Evolutionary conservation across 2,329 filamentous ascomycete genomes (phyloP), one percentile per base, ranked within the genome.

Genomic region (Nakataea oryzae): DNA sequence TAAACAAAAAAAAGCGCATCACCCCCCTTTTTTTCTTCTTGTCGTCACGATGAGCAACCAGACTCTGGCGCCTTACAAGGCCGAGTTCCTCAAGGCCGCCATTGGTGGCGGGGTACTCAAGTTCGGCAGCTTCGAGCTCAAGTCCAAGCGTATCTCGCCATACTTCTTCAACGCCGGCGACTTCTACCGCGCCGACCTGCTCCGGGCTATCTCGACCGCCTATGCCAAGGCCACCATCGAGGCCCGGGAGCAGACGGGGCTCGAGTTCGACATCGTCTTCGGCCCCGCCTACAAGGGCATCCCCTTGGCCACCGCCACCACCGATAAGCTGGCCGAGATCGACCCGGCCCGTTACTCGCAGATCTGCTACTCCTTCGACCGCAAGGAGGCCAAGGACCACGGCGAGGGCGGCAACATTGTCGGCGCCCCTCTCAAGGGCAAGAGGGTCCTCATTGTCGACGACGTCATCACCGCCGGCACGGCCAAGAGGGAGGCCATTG

Each of bases 151-250:
- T 70, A 81, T 81, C 69, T 96, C 92, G 14, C 95, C 95, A 55
- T 97, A 97, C 83, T 97, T 97, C 81, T 96, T 97, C 86, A 97
- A 96, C 76, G 92, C 93, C 58, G 92, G 93, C 64, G 86, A 90
- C 70, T 96, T 97, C 77, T 91, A 95, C 81, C 87, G 87, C 61
- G 89, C 88, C 27, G 82, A 87, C 65, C 84, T 96, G 32, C 85
- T 96, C 66, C 84, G 83, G 65, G 86, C 91, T 62, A 90, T 96
- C 68, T 85, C 89, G 61, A 83, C 86, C 54, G 92, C 93, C 63
- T 97, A 93, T 75, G 93, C 93, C 56, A 75, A 82, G 66, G 81
- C 85, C 62, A 85, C 88, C 69, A 76, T 80, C 66, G 74, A 81
- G 59, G 77, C 79, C 26, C 74, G 76, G 68, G 68, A 74, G 41